phyloP scores from a whole-genome alignment of 179 eudicot genomes.

The Amaranthus tricolor region DNA sequence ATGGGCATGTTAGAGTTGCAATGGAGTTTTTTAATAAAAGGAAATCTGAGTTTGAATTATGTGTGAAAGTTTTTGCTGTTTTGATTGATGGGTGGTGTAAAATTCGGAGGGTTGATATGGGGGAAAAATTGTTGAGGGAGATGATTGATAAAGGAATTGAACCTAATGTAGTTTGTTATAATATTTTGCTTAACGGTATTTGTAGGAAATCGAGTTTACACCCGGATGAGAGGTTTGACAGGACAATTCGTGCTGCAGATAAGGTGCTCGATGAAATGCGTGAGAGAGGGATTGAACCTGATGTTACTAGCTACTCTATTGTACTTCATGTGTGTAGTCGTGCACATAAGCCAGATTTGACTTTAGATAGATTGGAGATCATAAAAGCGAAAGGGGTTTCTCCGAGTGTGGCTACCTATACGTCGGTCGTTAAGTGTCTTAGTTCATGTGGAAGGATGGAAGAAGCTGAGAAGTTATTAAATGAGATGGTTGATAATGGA shows the following conservation, averaged over 20 bases:
- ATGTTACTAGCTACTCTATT: constrained; percentile 86
- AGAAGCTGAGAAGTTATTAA: constrained; percentile 64
- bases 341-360: constrained; percentile 74
- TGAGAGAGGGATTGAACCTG: constrained; percentile 81
- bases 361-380: constrained; percentile 57
- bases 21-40: constrained; percentile 73
- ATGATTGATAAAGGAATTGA: constrained; percentile 73
- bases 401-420: constrained; percentile 76
- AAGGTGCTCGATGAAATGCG: constrained; percentile 83
- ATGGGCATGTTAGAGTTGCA: constrained; percentile 67
- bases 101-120: constrained; percentile 56
- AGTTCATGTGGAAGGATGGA: constrained; percentile 81
- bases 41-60: constrained; percentile 35
- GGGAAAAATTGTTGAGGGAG: constrained; percentile 64
- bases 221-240: constrained; percentile 73
- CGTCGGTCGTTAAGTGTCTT: constrained; percentile 88
- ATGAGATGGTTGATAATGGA: constrained; percentile 68
- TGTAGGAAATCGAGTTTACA: constrained; percentile 86
- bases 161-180: constrained; percentile 75
- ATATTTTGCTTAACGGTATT: constrained; percentile 76
- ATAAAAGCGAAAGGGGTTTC: constrained; percentile 75
- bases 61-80: constrained; percentile 61
- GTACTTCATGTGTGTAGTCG: constrained; percentile 91
- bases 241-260: constrained; percentile 63
- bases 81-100: constrained; percentile 93